phyloP scores from a whole-genome alignment of 2,329 filamentous ascomycete genomes.

The Neurospora crassa region DNA sequence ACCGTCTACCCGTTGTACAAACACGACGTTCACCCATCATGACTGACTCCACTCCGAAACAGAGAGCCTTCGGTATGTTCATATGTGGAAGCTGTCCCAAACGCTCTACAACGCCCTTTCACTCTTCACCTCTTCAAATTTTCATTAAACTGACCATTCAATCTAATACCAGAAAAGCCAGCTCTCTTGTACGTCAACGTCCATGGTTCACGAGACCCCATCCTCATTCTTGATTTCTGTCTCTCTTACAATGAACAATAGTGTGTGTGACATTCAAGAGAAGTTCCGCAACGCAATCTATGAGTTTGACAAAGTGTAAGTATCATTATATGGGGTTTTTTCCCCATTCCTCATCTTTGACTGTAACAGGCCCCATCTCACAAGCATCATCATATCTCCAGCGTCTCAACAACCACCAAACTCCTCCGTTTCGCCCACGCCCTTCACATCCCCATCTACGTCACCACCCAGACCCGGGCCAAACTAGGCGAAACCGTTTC shows the following conservation, averaged over 20 bases:
- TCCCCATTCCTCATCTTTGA: too few species aligned
- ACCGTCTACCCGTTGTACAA: not conserved
- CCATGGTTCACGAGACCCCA: not conserved
- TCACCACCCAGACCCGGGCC: conserved; percentile 74
- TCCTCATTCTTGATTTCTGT: not conserved
- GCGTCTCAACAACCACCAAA: conserved; percentile 58
- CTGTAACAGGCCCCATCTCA: too few species aligned
- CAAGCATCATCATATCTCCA: conserved; percentile 21
- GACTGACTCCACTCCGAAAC: conserved; percentile 8
- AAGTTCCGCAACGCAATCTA: conserved; percentile 78
- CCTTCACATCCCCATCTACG: conserved; percentile 68
- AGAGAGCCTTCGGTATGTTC: conserved; percentile 15
- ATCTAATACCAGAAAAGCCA: conserved; percentile 30
- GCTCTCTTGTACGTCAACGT: conserved; percentile 35
- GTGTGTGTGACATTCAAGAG: conserved; percentile 87
- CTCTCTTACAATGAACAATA: not conserved
- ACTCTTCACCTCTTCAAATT: not conserved
- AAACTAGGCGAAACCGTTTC: conserved; percentile 73
- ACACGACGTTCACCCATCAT: conserved; percentile 6
- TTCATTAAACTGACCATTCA: not conserved
- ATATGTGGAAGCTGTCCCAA: not conserved
- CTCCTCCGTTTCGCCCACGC: conserved; percentile 54
- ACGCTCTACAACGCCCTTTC: not conserved
- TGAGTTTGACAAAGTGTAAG: conserved; percentile 74
- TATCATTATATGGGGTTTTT: too few species aligned